phyloP scores from a whole-genome alignment of 1,284 basidiomycete genomes.

The Apiotrichum laibachii region DNA sequence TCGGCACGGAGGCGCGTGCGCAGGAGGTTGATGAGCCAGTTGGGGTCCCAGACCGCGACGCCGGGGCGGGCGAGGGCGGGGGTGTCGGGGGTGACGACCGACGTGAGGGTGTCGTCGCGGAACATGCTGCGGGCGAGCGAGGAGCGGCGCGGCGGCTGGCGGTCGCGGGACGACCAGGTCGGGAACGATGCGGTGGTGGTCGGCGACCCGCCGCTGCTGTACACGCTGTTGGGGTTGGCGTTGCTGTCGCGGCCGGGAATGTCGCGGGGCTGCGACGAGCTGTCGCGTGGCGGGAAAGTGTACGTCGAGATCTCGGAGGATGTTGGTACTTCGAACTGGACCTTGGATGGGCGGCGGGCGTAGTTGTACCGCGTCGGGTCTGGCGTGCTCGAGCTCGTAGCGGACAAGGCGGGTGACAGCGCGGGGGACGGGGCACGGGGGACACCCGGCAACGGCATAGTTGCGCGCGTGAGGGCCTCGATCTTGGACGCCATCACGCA shows the following conservation, averaged over 20 bases:
- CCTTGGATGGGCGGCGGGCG: conserved; percentile 41
- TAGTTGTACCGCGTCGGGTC: conserved; percentile 14
- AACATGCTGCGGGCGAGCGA: conserved; percentile 19
- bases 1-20: conserved; percentile 24
- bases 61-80: conserved; percentile 17
- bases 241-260: background rate
- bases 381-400: conserved; percentile 10
- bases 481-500: conserved; percentile 49
- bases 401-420: background rate
- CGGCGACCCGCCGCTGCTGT: conserved; percentile 2
- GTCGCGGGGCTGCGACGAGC: background rate
- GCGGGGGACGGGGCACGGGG: conserved; percentile 9
- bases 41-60: conserved; percentile 43
- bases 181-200: conserved; percentile 3
- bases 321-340: conserved; percentile 45
- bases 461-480: conserved; percentile 12
- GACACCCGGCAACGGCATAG: conserved; percentile 1
- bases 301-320: conserved; percentile 18
- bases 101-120: conserved; percentile 1
- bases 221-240: background rate
- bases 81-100: background rate
- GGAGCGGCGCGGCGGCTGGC: conserved; percentile 19
- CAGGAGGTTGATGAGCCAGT: conserved; percentile 44
- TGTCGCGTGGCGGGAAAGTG: conserved; percentile 25
- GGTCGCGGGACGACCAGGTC: conserved; percentile 11